These are phyloP conservation scores for Aspergillus unguis DNA, from an alignment of 2,329 filamentous ascomycete species.

Conservation along the genomic window DNA sequence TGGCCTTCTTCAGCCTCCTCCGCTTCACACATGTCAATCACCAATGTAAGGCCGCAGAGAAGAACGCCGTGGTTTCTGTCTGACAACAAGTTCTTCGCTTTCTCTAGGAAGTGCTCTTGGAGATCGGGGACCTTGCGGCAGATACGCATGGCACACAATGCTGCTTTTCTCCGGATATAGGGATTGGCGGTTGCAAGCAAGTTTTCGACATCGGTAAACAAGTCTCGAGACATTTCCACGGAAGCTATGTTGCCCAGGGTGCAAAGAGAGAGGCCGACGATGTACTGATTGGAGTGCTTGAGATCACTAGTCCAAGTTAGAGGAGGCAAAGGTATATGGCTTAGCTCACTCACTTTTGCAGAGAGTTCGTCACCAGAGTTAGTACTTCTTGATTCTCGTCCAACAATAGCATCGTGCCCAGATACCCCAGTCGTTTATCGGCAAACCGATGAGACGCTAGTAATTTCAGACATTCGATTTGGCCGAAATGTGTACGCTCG, in stretches of 20 bases:
- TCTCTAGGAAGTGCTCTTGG: slow-evolving; percentile 95
- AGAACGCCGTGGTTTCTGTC: slow-evolving; percentile 96
- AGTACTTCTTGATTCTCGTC: slow-evolving; percentile 99
- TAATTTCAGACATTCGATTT: slow-evolving; percentile 98
- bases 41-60: slow-evolving; percentile 85
- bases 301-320: slow-evolving; percentile 66
- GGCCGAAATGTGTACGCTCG: slow-evolving; percentile 95
- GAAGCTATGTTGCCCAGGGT: slow-evolving; percentile 97
- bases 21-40: slow-evolving; percentile 88
- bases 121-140: slow-evolving; percentile 96
- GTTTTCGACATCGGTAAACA: slow-evolving; percentile 93
- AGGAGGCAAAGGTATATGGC: not conserved
- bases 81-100: slow-evolving; percentile 79
- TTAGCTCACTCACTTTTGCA: slow-evolving; percentile 74
- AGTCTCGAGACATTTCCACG: slow-evolving; percentile 94
- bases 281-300: slow-evolving; percentile 96
- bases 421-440: slow-evolving; percentile 91
- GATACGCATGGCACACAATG: slow-evolving; percentile 98
- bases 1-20: slow-evolving; percentile 92
- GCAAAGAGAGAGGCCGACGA: slow-evolving; percentile 92
- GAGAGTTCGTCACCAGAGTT: slow-evolving; percentile 93
- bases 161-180: slow-evolving; percentile 96
- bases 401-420: slow-evolving; percentile 91
- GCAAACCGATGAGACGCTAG: slow-evolving; percentile 95
- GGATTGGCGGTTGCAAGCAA: slow-evolving; percentile 91